Evolutionary conservation across 805 yeast species (phyloP).

Genomic region (Kregervanrija pseudodelftensis): DNA sequence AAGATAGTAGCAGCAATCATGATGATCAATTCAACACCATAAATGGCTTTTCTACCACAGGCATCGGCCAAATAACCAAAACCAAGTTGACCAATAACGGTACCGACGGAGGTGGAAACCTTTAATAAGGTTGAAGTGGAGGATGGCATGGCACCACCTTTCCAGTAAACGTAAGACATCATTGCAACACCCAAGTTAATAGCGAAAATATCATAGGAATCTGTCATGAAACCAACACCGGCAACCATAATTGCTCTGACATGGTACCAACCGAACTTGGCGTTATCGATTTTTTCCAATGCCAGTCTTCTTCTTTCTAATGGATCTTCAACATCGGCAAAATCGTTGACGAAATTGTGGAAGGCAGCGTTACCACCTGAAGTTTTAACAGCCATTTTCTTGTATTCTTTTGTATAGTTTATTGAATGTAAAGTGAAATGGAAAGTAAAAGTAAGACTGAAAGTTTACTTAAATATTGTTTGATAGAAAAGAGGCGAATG

Average conservation of each 20-base stretch:
- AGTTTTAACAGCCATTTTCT: constrained; percentile 24
- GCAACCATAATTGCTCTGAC: constrained; percentile 78
- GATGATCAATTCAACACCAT: constrained; percentile 79
- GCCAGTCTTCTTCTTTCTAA: constrained; percentile 83
- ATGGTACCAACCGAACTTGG: constrained; percentile 77
- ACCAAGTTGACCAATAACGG: constrained; percentile 83
- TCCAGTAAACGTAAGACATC: constrained; percentile 74
- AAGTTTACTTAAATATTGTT: no score
- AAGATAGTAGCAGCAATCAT: constrained; percentile 75
- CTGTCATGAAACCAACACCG: constrained; percentile 91
- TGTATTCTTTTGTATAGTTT: neutral
- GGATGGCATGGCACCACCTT: constrained; percentile 46
- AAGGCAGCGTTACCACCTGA: constrained; percentile 81
- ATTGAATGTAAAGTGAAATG: no score
- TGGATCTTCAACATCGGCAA: constrained; percentile 78
- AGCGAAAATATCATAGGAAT: constrained; percentile 88
- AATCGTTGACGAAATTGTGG: constrained; percentile 75
- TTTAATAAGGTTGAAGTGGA: constrained; percentile 73
- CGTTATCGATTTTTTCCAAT: constrained; percentile 74
- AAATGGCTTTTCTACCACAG: constrained; percentile 79
- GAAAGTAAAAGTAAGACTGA: no score
- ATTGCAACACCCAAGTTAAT: constrained; percentile 76
- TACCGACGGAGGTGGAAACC: constrained; percentile 89
- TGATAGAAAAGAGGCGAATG: no score
- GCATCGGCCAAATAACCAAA: constrained; percentile 80